Conservation (phyloP, 257 asterid genomes). For the Lycium ferocissimum region DNA sequence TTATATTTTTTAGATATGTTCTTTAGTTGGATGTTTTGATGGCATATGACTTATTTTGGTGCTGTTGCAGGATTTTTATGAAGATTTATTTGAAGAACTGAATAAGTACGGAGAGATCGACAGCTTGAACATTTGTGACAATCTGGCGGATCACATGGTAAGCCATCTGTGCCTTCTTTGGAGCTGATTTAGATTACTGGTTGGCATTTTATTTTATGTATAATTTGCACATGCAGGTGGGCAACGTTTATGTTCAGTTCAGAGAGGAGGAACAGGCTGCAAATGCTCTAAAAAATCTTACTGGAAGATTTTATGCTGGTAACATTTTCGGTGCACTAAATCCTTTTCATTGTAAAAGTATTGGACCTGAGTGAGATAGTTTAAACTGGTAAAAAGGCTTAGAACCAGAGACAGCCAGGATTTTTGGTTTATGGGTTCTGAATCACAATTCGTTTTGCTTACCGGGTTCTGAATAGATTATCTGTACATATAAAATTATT, state of each 20-base stretch:
- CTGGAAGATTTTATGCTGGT: conserved; percentile 33
- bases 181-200: conserved; percentile 10
- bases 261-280: conserved; percentile 48
- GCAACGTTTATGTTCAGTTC: conserved; percentile 42
- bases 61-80: conserved; percentile 37
- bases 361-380: not conserved
- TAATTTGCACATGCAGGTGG: conserved; percentile 29
- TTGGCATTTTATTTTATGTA: conserved; percentile 9
- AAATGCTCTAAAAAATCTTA: conserved; percentile 33
- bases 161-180: not conserved
- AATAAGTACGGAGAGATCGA: conserved; percentile 46
- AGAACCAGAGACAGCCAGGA: not conserved
- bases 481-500: not conserved
- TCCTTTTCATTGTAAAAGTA: not conserved
- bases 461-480: not conserved
- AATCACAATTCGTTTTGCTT: not conserved
- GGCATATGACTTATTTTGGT: not conserved
- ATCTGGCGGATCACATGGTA: conserved; percentile 47
- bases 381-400: not conserved
- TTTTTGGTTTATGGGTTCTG: not conserved
- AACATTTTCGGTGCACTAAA: not conserved
- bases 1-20: not conserved
- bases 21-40: not conserved
- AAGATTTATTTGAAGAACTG: conserved; percentile 42
- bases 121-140: conserved; percentile 43